Conservation (phyloP, 2,329 filamentous ascomycete species). For the Chalara sp. region DNA sequence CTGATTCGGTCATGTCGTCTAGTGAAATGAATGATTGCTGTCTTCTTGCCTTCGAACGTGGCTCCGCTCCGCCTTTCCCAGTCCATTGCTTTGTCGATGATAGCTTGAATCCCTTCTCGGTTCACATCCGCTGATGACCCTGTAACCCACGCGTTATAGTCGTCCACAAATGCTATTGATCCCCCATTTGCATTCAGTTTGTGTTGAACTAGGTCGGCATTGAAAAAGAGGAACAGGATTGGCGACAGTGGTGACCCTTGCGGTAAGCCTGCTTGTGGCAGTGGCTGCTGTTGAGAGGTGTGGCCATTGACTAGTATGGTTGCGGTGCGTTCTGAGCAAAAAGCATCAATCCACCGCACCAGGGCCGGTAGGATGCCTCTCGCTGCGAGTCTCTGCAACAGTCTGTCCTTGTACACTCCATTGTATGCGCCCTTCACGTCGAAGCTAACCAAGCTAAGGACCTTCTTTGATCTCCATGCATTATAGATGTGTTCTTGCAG, state of each 20-base stretch:
- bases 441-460: not conserved
- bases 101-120: conserved; percentile 17
- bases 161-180: conserved; percentile 24
- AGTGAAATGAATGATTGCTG: conserved; percentile 16
- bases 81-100: conserved; percentile 17
- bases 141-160: conserved; percentile 16
- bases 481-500: no score
- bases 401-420: not conserved
- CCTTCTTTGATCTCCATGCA: not conserved
- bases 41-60: conserved; percentile 22
- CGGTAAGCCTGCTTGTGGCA: conserved; percentile 16
- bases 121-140: conserved; percentile 17
- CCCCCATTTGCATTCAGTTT: conserved; percentile 23
- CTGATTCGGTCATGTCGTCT: conserved; percentile 1
- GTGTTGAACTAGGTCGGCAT: conserved; percentile 13
- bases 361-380: not conserved
- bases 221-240: conserved; percentile 30
- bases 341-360: not conserved
- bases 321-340: not conserved
- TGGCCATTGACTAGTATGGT: not conserved
- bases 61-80: conserved; percentile 22
- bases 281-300: not conserved
- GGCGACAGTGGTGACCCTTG: conserved; percentile 30
- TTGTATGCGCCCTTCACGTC: not conserved
- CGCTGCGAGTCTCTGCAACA: not conserved